Evolutionary conservation across 192 early-diverging fungal species (phyloP).

Genomic region (Coemansia sp.): DNA sequence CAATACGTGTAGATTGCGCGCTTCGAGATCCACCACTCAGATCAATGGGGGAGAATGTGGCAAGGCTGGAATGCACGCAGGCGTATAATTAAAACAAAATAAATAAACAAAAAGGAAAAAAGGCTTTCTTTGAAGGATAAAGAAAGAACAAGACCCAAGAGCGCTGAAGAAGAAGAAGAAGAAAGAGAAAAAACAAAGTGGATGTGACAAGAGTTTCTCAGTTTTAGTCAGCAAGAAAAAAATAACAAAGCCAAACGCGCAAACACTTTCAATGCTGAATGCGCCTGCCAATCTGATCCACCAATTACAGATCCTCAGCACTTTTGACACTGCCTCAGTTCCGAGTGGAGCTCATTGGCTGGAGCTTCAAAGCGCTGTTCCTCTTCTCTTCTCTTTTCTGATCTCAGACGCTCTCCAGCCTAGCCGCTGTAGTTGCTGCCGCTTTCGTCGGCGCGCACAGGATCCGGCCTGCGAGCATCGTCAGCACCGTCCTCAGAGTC

Average conservation of each 20-base stretch:
- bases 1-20: no score
- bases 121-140: background rate
- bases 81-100: conserved; percentile 4
- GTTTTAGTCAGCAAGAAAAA: no score
- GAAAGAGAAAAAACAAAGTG: background rate
- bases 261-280: background rate
- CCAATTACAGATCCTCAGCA: background rate
- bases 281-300: background rate
- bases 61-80: background rate
- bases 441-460: background rate
- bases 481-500: conserved; percentile 15
- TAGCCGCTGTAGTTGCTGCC: conserved; percentile 33
- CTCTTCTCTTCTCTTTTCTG: background rate
- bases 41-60: background rate
- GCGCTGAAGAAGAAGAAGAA: background rate
- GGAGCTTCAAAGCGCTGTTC: no score
- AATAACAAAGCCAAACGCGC: no score
- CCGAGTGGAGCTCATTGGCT: no score
- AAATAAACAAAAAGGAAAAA: conserved; percentile 5
- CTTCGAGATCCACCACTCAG: background rate
- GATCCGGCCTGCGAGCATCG: conserved; percentile 3
- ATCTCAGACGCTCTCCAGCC: background rate
- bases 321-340: background rate
- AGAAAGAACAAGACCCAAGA: background rate
- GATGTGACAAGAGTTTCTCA: no score